phyloP scores from a whole-genome alignment of 2,329 filamentous ascomycete species.

The Apiospora sp. region DNA sequence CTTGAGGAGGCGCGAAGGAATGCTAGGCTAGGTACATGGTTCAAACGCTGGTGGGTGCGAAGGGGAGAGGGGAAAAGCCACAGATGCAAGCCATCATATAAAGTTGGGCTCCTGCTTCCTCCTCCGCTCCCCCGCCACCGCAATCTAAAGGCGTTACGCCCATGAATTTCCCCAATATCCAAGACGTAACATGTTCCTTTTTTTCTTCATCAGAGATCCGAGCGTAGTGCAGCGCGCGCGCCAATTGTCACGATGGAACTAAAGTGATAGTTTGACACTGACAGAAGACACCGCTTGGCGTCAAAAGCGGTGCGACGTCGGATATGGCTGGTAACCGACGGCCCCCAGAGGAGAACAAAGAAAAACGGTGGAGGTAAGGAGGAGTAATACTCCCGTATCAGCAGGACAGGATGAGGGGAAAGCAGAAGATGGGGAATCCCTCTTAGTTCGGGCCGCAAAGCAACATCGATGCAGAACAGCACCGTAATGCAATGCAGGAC shows the following conservation, averaged over 20 bases:
- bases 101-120: constrained; percentile 4
- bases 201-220: neutral
- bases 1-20: neutral
- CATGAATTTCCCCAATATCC: neutral
- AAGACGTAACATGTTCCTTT: neutral
- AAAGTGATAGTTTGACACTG: neutral
- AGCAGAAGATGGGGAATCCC: neutral
- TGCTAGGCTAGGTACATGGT: neutral
- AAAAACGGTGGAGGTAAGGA: neutral
- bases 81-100: constrained; percentile 13
- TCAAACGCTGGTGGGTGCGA: constrained; percentile 10
- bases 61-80: neutral
- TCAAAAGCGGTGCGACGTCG: constrained; percentile 3
- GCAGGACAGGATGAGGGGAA: neutral
- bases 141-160: constrained; percentile 1
- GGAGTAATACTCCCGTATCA: neutral
- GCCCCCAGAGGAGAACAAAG: neutral
- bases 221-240: neutral
- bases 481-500: neutral
- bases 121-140: constrained; percentile 3
- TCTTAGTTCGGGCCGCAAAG: constrained; percentile 12
- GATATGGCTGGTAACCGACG: neutral
- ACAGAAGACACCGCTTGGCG: neutral
- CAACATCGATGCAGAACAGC: neutral
- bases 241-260: neutral